A percentile compares a stretch with the other conserved stretches of the same genome.
These are phyloP conservation scores for Chlorencoelia australis DNA, from an alignment of 2,329 filamentous ascomycete species.

Conservation along the genomic window DNA sequence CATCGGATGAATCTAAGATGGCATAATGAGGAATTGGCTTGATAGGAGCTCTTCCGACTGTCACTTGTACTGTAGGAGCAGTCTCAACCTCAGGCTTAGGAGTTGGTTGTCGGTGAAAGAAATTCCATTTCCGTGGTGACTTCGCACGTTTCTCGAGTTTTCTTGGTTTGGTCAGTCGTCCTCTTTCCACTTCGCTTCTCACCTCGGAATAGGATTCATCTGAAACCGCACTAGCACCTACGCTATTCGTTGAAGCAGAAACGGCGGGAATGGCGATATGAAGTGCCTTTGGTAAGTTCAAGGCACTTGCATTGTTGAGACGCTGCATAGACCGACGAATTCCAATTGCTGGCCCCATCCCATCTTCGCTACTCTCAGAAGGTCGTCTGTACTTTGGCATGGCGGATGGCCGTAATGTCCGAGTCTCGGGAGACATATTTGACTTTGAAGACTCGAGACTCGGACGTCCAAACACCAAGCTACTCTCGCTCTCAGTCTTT, in stretches of 20 bases:
- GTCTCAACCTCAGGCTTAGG: conserved; percentile 26
- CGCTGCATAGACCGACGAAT: conserved; percentile 46
- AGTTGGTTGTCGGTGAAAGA: conserved; percentile 45
- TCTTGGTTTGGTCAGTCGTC: conserved; percentile 31
- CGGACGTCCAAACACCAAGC: conserved; percentile 32
- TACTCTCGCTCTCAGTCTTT: conserved; percentile 42
- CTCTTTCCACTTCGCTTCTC: conserved; percentile 31
- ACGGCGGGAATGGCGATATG: conserved; percentile 31
- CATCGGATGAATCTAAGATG: conserved; percentile 49
- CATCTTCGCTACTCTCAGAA: conserved; percentile 48
- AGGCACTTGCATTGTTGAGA: conserved; percentile 34
- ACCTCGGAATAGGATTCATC: conserved; percentile 39
- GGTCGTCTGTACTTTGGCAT: conserved; percentile 33
- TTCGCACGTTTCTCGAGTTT: conserved; percentile 46
- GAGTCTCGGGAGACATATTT: conserved; percentile 28
- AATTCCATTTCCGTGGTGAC: conserved; percentile 49
- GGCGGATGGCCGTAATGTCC: conserved; percentile 44
- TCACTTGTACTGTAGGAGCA: conserved; percentile 36
- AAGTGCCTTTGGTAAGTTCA: conserved; percentile 45
- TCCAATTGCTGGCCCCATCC: conserved; percentile 44
- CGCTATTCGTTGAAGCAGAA: conserved; percentile 43
- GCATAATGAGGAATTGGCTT: conserved; percentile 51
- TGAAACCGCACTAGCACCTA: conserved; percentile 46
- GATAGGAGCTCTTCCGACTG: conserved; percentile 30
- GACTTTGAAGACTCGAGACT: conserved; percentile 29